phyloP scores from a whole-genome alignment of 2,329 filamentous ascomycete genomes.

The Aschersonia sp. region DNA sequence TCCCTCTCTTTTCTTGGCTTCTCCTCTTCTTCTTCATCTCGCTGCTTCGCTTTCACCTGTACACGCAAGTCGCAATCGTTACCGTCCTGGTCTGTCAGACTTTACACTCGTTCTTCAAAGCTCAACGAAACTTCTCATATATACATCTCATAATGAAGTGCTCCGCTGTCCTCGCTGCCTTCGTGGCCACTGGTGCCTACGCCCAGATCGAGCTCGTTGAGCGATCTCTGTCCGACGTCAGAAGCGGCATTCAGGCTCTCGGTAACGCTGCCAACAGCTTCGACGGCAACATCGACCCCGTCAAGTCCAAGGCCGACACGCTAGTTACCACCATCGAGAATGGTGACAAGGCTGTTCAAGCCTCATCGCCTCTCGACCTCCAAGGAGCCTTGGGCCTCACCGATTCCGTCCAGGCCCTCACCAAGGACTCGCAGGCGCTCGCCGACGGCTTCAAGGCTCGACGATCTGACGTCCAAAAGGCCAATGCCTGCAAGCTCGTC shows the following conservation, averaged over 20 bases:
- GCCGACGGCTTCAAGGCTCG: conserved; percentile 11
- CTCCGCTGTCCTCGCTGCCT: conserved; percentile 5
- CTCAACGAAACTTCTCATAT: not conserved
- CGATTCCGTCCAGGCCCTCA: conserved; percentile 9
- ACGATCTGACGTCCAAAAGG: conserved; percentile 14
- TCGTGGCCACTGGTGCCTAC: conserved; percentile 6
- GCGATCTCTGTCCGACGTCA: conserved; percentile 4
- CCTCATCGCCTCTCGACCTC: conserved; percentile 5
- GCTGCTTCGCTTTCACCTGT: not conserved
- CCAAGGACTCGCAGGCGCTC: conserved; percentile 12
- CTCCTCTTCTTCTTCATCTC: not conserved
- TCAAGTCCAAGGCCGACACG: conserved; percentile 9
- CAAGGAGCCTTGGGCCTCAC: conserved; percentile 7
- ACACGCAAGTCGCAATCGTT: not conserved
- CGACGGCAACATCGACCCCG: conserved; percentile 8
- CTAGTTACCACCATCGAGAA: conserved; percentile 8
- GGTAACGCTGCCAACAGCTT: conserved; percentile 11
- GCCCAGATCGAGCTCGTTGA: conserved; percentile 6
- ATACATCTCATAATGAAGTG: conserved; percentile 7
- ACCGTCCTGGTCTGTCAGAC: not conserved
- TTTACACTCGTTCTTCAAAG: not conserved
- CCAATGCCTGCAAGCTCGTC: conserved; percentile 13
- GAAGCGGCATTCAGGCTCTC: conserved; percentile 7
- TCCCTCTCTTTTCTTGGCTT: not conserved
- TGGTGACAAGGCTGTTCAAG: conserved; percentile 6